Evolutionary conservation across 164 flowering plant species (phyloP).

Genomic region (Santalum album): DNA sequence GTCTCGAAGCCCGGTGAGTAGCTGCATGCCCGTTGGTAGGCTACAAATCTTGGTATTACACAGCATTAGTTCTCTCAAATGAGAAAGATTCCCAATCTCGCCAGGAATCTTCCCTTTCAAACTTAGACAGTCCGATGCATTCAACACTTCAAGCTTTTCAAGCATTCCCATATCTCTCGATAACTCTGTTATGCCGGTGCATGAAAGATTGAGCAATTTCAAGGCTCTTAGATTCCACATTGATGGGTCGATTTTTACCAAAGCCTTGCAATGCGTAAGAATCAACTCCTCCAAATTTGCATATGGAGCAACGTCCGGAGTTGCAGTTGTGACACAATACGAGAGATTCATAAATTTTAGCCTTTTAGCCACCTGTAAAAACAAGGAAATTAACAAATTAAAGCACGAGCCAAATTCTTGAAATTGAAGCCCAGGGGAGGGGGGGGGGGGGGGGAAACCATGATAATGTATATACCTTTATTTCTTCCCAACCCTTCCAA

Average conservation of each 20-base stretch:
- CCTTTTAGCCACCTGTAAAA: conserved; percentile 8
- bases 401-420: background rate
- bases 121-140: background rate
- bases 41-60: no score
- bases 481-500: conserved; percentile 6
- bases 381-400: background rate
- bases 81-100: background rate
- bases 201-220: background rate
- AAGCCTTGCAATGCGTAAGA: conserved; percentile 7
- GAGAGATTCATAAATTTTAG: conserved; percentile 12
- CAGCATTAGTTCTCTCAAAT: background rate
- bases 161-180: background rate
- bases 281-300: conserved; percentile 7
- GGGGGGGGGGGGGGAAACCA: background rate
- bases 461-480: conserved; percentile 9
- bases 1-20: no score
- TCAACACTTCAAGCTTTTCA: background rate
- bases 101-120: background rate
- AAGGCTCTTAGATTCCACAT: conserved; percentile 8
- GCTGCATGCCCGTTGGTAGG: no score
- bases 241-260: conserved; percentile 5
- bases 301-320: conserved; percentile 8
- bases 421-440: background rate
- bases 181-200: background rate
- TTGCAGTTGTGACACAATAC: conserved; percentile 2